Evolutionary conservation across 257 asterid genomes (phyloP).

Genomic region (Fraxinus americana): DNA sequence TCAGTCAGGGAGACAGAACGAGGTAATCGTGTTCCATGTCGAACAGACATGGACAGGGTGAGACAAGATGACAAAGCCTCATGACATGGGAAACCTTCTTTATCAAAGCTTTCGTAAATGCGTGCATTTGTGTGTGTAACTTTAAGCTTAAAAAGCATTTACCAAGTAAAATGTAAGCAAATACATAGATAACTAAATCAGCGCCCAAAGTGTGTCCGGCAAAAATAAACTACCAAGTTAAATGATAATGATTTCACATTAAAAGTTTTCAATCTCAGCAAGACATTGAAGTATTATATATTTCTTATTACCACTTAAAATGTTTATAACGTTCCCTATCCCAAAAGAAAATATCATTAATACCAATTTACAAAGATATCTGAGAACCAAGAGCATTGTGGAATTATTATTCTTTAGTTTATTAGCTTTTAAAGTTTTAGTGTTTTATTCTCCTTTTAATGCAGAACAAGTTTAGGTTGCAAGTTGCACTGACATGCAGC

Average conservation of each 20-base stretch:
- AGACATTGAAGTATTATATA: not conserved
- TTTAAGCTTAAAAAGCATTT: slow-evolving; percentile 3
- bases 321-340: no score
- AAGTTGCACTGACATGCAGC: not conserved
- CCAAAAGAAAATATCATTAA: no score
- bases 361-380: not conserved
- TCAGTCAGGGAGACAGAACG: not conserved
- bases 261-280: not conserved
- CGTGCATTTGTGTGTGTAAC: not conserved
- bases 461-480: not conserved
- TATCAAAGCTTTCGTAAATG: no score
- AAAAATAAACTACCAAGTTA: slow-evolving; percentile 3
- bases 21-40: not conserved
- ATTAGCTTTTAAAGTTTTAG: not conserved
- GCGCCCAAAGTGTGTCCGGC: not conserved
- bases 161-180: slow-evolving; percentile 3
- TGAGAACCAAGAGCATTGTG: not conserved
- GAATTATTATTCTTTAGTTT: not conserved
- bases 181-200: not conserved
- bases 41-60: not conserved
- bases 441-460: not conserved
- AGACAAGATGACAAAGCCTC: not conserved
- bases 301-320: not conserved
- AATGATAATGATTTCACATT: not conserved
- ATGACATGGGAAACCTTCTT: slow-evolving; percentile 7